phyloP scores from a whole-genome alignment of 2,329 filamentous ascomycete genomes.

The Calonectria henricotiae region DNA sequence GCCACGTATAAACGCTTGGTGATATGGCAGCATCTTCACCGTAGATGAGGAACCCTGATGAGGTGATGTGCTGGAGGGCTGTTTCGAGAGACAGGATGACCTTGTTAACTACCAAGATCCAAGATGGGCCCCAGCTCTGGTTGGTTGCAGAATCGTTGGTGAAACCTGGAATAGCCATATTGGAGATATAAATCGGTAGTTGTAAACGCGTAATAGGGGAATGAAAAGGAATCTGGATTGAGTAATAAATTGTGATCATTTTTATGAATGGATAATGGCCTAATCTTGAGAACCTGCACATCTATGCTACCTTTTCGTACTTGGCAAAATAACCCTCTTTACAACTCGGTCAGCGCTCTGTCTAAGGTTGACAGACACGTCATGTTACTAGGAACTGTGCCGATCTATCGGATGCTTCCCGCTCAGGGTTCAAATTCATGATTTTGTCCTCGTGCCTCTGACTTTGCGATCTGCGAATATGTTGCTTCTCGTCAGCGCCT shows the following conservation, averaged over 20 bases:
- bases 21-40: not conserved
- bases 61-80: constrained; percentile 7
- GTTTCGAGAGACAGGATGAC: not conserved
- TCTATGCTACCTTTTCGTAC: not conserved
- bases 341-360: not conserved
- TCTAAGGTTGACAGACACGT: not conserved
- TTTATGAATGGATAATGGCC: not conserved
- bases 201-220: not conserved
- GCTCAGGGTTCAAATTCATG: not conserved
- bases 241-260: not conserved
- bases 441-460: not conserved
- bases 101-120: not conserved
- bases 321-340: not conserved
- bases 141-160: not conserved
- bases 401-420: not conserved
- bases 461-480: not conserved
- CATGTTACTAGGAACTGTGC: not conserved
- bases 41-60: not conserved
- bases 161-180: not conserved
- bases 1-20: not conserved
- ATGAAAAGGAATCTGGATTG: not conserved
- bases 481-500: not conserved
- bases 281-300: not conserved
- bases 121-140: not conserved
- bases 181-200: not conserved